These are phyloP conservation scores for Raffaelea ambrosiae DNA, from an alignment of 2,329 filamentous ascomycete species.

Conservation along the genomic window DNA sequence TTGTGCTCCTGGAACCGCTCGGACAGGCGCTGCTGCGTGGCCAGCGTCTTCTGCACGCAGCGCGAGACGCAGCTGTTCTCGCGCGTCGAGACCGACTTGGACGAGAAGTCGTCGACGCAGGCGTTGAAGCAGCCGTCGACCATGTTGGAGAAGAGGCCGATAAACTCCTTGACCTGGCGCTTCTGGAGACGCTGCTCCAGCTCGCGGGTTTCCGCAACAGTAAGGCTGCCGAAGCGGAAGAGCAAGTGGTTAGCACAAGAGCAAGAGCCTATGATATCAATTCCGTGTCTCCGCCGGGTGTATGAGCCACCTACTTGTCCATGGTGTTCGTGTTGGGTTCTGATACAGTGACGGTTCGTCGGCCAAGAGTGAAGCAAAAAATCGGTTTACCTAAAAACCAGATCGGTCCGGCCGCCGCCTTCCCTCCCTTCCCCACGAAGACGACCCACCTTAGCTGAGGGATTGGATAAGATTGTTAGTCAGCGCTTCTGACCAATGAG, in stretches of 20 bases:
- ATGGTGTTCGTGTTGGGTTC: slow-evolving; percentile 6
- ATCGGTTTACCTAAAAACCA: too few species aligned
- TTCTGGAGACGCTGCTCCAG: slow-evolving; percentile 92
- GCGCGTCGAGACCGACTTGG: slow-evolving; percentile 80
- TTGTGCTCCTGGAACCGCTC: slow-evolving; percentile 78
- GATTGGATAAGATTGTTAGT: too few species aligned
- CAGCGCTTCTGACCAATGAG: too few species aligned
- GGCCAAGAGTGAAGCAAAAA: neutral
- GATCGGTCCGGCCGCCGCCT: too few species aligned
- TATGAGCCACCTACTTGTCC: slow-evolving; percentile 14
- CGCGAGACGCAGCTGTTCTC: slow-evolving; percentile 89
- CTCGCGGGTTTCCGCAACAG: slow-evolving; percentile 53
- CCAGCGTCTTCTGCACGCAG: slow-evolving; percentile 95
- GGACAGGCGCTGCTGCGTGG: slow-evolving; percentile 79
- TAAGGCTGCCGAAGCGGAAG: slow-evolving; percentile 8
- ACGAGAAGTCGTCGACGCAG: slow-evolving; percentile 97
- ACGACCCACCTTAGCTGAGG: too few species aligned
- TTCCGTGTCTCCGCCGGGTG: neutral
- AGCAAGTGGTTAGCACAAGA: slow-evolving; percentile 4
- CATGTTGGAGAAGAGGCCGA: slow-evolving; percentile 64
- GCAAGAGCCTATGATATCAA: too few species aligned
- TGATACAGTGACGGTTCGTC: neutral
- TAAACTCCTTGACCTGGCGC: slow-evolving; percentile 98
- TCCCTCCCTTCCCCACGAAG: too few species aligned
- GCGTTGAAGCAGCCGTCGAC: slow-evolving; percentile 91